Base-by-base conservation (phyloP, 2,329 filamentous ascomycete genomes). In the Sodiomyces alkalinus region DNA sequence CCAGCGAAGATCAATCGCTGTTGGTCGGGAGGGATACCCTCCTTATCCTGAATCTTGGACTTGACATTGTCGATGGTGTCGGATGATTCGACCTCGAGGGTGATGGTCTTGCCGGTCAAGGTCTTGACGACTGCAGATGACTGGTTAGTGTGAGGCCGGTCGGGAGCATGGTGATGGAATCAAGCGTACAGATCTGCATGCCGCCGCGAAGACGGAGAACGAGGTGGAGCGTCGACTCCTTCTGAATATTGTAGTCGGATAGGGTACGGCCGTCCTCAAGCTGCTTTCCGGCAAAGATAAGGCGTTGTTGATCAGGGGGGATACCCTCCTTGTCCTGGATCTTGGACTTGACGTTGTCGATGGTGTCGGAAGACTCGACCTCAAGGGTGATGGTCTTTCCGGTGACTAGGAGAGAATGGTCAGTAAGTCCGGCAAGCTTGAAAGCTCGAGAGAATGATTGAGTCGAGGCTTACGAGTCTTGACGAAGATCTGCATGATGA, bases 61-160 rank as follows among this genome's bases (percentile, higher is more conserved):
- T 94, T 94, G 21, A 94, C 86, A 37, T 93, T 93, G 64, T 93
- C 85, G 56, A 92, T 92, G 22, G 85, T 92, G 45, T 92, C 85
- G 1, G 74, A 80, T 0, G 78, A 85, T 54, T 92, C 82, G 1
- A 92, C 82, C 60, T 92, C 83, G 3, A 92, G 65, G 6, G 85
- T 92, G 50, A 92, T 92, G 29, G 85, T 93, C 68, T 93, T 93
- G 45, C 85, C 85, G 52, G 86, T 93, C 34, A 94, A 56, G 10
- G 78, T 83, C 66, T 83, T 83, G 49, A 83, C 78, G 46, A 83
- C n/a, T 53, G 55, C 11, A 6, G 17, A 5, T 5, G n/a, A 3
- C 10, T 11, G 25, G 33, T 46, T 40, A 46, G 39, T 28, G 15
- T 26, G 4, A 13, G 12, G 13, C 31, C 6, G 24, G 16, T 9